Base-by-base conservation (phyloP, 768 basidiomycete species). In the Termitomyces sp. region DNA sequence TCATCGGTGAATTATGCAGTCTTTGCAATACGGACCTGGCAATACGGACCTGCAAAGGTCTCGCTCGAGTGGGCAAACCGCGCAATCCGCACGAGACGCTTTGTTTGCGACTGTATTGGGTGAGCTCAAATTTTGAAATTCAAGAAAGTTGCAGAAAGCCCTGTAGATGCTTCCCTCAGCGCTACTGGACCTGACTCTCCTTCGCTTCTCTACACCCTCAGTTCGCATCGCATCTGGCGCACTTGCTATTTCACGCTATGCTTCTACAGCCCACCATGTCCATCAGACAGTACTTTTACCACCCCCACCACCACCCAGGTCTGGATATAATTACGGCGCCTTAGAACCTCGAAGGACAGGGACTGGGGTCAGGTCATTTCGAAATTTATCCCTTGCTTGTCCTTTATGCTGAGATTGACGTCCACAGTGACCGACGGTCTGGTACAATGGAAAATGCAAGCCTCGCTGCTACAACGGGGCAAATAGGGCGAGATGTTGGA, bases 141-240 rank as follows among this genome's bases (percentile, higher is more conserved):
- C 15, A 37, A 8, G n/a, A 5, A 15, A 11, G 5, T 11, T 38
- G 9, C 10, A 15, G 26, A 11, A 37, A 38, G 15, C 17, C 17
- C 21, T 48, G 48, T 54, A 53, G 55, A 63, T 62, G 70, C 62
- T 68, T 37, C 70, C 68, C 17, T 64, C 68, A 17, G 63, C 66
- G 30, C 47, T 70, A 23, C 54, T 70, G 49, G 70, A 71, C 30
- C 55, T 71, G 21, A 67, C 70, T 19, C 57, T 68, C 3, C 42
- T 66, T 37, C 70, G 69, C 14, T 52, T 68, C 3, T 52, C 62
- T 15, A 41, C 61, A 4, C 52, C 60, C 12, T 53, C 60, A 41
- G 61, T 58, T 40, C 62, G 50, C 30, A 17, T 48, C 19, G 12
- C 48, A 11, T 9, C 40, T 40, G 43, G 17, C 21, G 49, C 33